Conservation (phyloP, 768 basidiomycete species). For the Saitozyma podzolica region DNA sequence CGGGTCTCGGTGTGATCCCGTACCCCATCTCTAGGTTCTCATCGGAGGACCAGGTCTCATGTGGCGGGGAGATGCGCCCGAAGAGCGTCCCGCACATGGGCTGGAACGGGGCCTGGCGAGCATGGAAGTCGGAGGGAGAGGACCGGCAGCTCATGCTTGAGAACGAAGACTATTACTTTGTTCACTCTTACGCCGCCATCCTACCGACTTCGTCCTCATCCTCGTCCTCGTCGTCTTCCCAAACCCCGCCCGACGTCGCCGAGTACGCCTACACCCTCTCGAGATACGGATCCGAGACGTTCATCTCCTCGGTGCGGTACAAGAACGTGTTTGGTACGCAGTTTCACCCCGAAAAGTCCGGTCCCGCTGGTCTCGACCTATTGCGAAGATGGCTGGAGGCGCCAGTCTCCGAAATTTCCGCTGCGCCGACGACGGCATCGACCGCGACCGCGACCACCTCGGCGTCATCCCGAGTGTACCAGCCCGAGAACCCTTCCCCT, state of each 20-base stretch:
- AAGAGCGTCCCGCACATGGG: conserved; percentile 98
- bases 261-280: conserved; percentile 82
- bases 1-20: conserved; percentile 85
- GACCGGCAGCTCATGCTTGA: conserved; percentile 31
- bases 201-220: conserved; percentile 44
- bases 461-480: conserved; percentile 37
- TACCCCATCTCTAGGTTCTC: conserved; percentile 71
- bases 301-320: conserved; percentile 78
- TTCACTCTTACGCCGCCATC: conserved; percentile 73
- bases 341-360: conserved; percentile 98
- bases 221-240: conserved; percentile 40
- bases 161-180: conserved; percentile 85
- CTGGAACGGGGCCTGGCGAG: conserved; percentile 76
- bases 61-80: conserved; percentile 40
- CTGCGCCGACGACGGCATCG: conserved; percentile 9
- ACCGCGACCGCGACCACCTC: conserved; percentile 1
- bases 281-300: conserved; percentile 90
- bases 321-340: conserved; percentile 88
- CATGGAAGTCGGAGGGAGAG: conserved; percentile 55
- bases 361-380: conserved; percentile 76
- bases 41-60: conserved; percentile 43
- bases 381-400: conserved; percentile 73
- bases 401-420: conserved; percentile 39
- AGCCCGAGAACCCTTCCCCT: conserved; percentile 41
- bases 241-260: conserved; percentile 50